phyloP scores from a whole-genome alignment of 148 eudicot genomes.

The Silene latifolia region DNA sequence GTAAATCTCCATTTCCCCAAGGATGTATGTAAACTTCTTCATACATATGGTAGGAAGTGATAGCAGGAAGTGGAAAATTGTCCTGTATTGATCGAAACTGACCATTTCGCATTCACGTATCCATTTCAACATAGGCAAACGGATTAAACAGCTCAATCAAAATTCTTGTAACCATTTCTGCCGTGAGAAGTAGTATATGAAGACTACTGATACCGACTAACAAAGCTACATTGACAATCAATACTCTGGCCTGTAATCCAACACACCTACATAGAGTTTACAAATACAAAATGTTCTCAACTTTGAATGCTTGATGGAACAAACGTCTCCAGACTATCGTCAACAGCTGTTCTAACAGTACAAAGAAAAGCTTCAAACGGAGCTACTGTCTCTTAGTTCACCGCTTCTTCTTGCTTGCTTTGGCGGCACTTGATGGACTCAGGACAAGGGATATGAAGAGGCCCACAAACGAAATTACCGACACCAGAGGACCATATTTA shows the following conservation, averaged over 20 bases:
- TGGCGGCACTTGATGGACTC: constrained; percentile 66
- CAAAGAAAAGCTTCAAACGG: constrained; percentile 14
- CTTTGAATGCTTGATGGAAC: constrained; percentile 3
- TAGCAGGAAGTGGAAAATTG: no score
- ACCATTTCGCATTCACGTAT: background rate
- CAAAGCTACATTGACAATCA: constrained; percentile 1
- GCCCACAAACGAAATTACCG: constrained; percentile 58
- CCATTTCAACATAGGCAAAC: background rate
- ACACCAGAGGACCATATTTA: constrained; percentile 77
- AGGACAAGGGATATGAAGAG: constrained; percentile 68
- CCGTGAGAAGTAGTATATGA: constrained; percentile 15
- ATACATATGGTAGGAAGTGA: no score
- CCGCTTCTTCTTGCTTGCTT: constrained; percentile 85
- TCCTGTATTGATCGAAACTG: background rate
- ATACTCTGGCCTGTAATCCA: background rate
- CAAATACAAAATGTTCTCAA: constrained; percentile 16
- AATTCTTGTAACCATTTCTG: constrained; percentile 15
- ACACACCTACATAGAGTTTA: constrained; percentile 16
- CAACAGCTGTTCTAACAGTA: constrained; percentile 21
- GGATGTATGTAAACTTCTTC: no score
- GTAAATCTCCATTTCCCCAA: no score
- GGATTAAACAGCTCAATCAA: background rate
- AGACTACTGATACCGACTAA: background rate
- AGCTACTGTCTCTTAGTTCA: constrained; percentile 18
- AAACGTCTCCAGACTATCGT: constrained; percentile 3